Evolutionary conservation across 2,329 filamentous ascomycete species (phyloP).

Genomic region (Arthrinium phaeospermum): DNA sequence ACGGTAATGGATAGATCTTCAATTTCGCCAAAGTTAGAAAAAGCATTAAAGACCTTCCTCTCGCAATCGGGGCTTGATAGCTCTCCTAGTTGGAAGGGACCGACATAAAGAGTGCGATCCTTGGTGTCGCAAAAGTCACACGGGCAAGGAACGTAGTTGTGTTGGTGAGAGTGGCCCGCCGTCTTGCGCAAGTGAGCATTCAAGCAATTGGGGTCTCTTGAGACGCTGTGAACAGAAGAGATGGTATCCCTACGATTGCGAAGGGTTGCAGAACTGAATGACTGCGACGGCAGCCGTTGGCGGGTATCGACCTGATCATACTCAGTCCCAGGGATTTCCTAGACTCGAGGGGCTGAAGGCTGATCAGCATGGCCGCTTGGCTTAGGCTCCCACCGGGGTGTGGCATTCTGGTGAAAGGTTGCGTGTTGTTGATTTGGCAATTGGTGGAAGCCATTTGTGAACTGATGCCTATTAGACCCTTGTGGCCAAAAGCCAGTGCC

Average conservation of each 20-base stretch:
- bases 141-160: not conserved
- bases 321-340: not conserved
- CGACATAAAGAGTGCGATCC: conserved; percentile 20
- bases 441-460: not conserved
- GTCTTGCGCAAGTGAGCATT: not conserved
- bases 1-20: not conserved
- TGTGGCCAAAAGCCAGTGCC: not conserved
- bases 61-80: not conserved
- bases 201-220: not conserved
- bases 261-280: not conserved
- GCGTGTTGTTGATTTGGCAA: not conserved
- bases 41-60: not conserved
- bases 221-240: not conserved
- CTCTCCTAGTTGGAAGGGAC: not conserved
- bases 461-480: not conserved
- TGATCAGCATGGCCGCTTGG: not conserved
- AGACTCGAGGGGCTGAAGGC: not conserved
- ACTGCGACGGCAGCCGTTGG: not conserved
- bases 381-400: not conserved
- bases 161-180: too few relatives aligned
- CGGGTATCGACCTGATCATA: not conserved
- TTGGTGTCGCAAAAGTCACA: conserved; percentile 4
- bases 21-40: not conserved
- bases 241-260: not conserved
- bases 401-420: not conserved